Base-by-base conservation (phyloP, 352 stramenopile species). In the Phytophthora tubulina region DNA sequence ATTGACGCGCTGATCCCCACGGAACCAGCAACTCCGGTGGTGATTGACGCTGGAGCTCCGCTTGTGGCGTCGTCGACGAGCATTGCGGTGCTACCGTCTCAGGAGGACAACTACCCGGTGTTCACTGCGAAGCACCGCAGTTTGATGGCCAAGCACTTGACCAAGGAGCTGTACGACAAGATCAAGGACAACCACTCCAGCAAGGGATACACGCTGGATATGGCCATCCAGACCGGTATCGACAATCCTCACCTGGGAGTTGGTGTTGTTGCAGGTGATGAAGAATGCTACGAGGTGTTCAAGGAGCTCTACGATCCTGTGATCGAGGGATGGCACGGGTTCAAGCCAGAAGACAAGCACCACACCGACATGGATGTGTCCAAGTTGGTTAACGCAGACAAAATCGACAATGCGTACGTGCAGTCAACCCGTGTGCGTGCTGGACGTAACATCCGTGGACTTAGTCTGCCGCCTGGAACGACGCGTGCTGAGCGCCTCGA, bases 391-490 rank as follows among this genome's bases (percentile, higher is more conserved):
- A 81, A 89, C 65, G 76, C 81, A 31, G 84, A 90, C 49, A 89
- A 89, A 57, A 85, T 93, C 46, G 80, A 89, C 63, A 85, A 81
- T 50, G 70, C 38, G 9, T 99, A 98, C 64, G 94, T 99, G 48
- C 72, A 97, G 44, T 98, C 93, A 39, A 98, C 96, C 8, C 89
- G 96, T 32, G 96, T 99, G 52, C 90, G 96, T 53, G 88, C 97
- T 13, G 94, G 94, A 0, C 80, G 96, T 44, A 98, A 94, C 50
- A 91, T 99, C 41, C 86, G 92, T 38, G 93, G 94, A 9, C 86
- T 98, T 46, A 84, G 81, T 41, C 85, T 99, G 45, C 93, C 94
- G 7, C 84, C 94, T 2, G 90, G 91, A 3, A 98, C 95, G 56
- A 95, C 89, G 9, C 83, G 95, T 33, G 79, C 77, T 14, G 91